Percentiles rank a stretch among this genome's conserved stretches.
These are phyloP conservation scores for Metahyphopichia silvanorum DNA, from an alignment of 805 yeast species.

Conservation along the genomic window DNA sequence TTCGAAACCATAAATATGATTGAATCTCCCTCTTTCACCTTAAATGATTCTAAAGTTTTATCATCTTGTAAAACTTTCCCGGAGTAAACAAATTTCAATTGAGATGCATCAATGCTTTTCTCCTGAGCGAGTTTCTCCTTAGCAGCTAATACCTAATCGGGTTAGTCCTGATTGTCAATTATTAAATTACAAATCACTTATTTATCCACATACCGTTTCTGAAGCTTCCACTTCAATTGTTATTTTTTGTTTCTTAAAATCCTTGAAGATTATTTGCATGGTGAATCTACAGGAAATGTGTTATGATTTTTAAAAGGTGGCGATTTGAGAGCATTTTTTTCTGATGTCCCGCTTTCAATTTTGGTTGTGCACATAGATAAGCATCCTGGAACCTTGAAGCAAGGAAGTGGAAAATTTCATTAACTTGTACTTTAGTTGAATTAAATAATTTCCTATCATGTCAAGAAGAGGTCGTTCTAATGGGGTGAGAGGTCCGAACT, in stretches of 20 bases:
- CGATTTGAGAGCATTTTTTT: no score
- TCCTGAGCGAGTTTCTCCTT: constrained; percentile 69
- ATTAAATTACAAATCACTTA: no score
- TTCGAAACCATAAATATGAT: constrained; percentile 85
- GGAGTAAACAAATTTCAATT: constrained; percentile 87
- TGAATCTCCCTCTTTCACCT: constrained; percentile 81
- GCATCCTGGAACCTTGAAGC: no score
- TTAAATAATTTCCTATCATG: constrained; percentile 5
- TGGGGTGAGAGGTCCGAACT: constrained; percentile 61
- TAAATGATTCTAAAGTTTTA: constrained; percentile 66
- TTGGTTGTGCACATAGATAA: no score
- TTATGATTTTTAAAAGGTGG: no score
- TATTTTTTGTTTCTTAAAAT: constrained; percentile 88
- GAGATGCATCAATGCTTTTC: constrained; percentile 66
- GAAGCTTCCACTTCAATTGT: constrained; percentile 70
- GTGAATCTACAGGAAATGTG: no score
- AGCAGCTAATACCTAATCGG: constrained; percentile 51
- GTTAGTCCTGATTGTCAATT: constrained; percentile 7
- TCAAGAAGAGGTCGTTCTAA: constrained; percentile 12
- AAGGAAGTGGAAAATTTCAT: no score
- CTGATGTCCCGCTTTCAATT: no score
- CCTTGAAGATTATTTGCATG: constrained; percentile 84
- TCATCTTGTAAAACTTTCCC: constrained; percentile 87
- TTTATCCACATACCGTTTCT: constrained; percentile 59
- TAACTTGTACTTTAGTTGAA: no score